A percentile compares a stretch with the other conserved stretches of the same genome.
phyloP scores from a whole-genome alignment of 1,284 basidiomycete species.

The Pyrrhoderma lamaoense region DNA sequence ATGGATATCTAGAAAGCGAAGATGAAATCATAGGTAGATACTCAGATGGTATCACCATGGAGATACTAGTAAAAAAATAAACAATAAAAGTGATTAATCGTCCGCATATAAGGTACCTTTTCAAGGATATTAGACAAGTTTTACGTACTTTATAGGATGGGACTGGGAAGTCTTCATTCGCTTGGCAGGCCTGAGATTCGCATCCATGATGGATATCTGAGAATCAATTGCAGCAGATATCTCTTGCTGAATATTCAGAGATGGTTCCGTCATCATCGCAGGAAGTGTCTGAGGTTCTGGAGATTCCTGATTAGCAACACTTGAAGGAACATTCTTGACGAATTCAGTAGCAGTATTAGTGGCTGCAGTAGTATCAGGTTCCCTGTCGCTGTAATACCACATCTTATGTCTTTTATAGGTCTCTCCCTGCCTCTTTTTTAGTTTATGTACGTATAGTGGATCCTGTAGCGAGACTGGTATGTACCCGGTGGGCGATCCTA shows the following conservation, averaged over 20 bases:
- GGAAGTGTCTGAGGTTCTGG: conserved; percentile 20
- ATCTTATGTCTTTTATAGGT: conserved; percentile 40
- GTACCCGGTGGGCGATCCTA: too few species aligned
- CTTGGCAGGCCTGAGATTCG: too few species aligned
- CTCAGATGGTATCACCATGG: conserved; percentile 57
- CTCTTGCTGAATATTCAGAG: conserved; percentile 36
- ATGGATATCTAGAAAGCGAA: conserved; percentile 32
- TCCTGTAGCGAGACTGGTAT: conserved; percentile 64
- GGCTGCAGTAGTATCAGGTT: background rate
- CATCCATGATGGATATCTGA: conserved; percentile 9
- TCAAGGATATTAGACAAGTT: too few species aligned
- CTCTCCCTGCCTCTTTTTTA: conserved; percentile 55
- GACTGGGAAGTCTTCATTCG: conserved; percentile 67
- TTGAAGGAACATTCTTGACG: too few species aligned
- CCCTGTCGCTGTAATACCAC: conserved; percentile 38
- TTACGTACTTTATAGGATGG: conserved; percentile 77
- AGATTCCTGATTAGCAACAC: too few species aligned
- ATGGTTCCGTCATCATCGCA: conserved; percentile 23
- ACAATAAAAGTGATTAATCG: too few species aligned
- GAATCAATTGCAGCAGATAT: conserved; percentile 43
- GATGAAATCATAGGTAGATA: conserved; percentile 49
- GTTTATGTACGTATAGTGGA: conserved; percentile 53
- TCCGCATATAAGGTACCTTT: too few species aligned
- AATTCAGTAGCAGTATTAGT: conserved; percentile 3
- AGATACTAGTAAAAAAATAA: conserved; percentile 40